Base-by-base conservation (phyloP, 495 filamentous ascomycete genomes). In the Aspergillus cavernicola region DNA sequence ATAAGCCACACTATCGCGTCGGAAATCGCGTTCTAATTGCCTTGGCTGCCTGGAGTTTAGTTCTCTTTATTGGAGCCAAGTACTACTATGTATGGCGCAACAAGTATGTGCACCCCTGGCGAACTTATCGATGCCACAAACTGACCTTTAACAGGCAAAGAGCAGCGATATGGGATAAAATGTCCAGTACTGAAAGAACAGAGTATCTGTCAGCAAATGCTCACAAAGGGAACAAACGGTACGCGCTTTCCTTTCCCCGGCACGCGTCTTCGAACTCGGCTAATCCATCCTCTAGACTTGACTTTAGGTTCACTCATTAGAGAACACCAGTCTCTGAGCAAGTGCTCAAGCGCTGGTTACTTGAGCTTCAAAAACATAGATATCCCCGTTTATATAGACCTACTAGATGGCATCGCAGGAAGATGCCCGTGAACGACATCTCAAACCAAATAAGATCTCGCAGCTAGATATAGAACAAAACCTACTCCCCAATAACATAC, bases 401-500 rank as follows among this genome's bases (percentile, higher is more conserved):
- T 20, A 24, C 15, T 46, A 13, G 16, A 20, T 10, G 18, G 16
- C 9, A 19, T 20, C 18, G 10, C 1, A 20, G 1, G 13, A 29
- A 29, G 41, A 16, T 4, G 18, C 0, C 16, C 24, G n/a, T 13
- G 28, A 24, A 39, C 9, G 23, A 8, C 15, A 13, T 38, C 15
- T 38, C 32, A 12, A 5, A 12, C 5, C 4, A 35, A n/a, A n/a
- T 29, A 29, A 29, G 26, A n/a, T n/a, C n/a, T n/a, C n/a, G n/a
- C n/a, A n/a, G n/a, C n/a, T n/a, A 28, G 4, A 28, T 28, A 28
- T 28, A 4, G 4, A 28, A 28, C n/a, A 28, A 4, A 24, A 16
- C 33, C 37, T 41, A 90, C 65, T 90, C 88, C 16, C 90, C 90
- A 67, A 93, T 90, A 18, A 92, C 86, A 74, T 89, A 90, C 33